These are phyloP conservation scores for Phytophthora sp. DNA, from an alignment of 352 stramenopile genomes.

Conservation along the genomic window DNA sequence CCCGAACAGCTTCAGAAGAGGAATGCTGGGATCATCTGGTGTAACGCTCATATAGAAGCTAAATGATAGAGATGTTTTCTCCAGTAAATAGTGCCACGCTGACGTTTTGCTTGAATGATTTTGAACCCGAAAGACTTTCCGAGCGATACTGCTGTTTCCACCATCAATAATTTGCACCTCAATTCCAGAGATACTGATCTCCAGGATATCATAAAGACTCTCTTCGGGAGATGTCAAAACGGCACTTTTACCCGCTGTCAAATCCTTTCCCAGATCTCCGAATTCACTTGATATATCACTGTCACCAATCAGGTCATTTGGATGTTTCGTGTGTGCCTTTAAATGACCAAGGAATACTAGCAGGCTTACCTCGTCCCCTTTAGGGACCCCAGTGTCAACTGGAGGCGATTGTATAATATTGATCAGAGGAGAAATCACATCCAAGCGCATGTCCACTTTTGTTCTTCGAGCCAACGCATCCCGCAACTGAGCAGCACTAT, in stretches of 20 bases:
- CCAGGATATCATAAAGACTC: constrained; percentile 79
- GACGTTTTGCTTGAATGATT: constrained; percentile 26
- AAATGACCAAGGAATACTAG: constrained; percentile 82
- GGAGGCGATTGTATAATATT: constrained; percentile 67
- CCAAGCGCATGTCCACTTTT: constrained; percentile 73
- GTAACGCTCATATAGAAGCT: constrained; percentile 82
- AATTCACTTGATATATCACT: constrained; percentile 8
- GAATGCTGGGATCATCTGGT: constrained; percentile 77
- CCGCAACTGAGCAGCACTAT: constrained; percentile 76
- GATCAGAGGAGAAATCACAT: constrained; percentile 84
- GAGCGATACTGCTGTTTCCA: constrained; percentile 4
- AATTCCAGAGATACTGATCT: constrained; percentile 80
- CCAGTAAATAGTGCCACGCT: constrained; percentile 63
- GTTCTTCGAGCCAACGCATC: constrained; percentile 73
- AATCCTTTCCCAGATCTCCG: constrained; percentile 3
- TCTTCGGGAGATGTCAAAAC: constrained; percentile 32
- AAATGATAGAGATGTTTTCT: constrained; percentile 79
- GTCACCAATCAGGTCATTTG: constrained; percentile 19
- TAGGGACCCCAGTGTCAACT: constrained; percentile 10
- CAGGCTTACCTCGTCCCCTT: constrained; percentile 48
- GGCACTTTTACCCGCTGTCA: constrained; percentile 15
- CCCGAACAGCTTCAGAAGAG: constrained; percentile 78
- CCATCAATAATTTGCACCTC: constrained; percentile 72
- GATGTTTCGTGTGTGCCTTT: constrained; percentile 64
- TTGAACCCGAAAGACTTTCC: constrained; percentile 23